Percentiles rank a stretch among this genome's conserved stretches.
Evolutionary conservation across 495 filamentous ascomycete genomes (phyloP).

Genomic region (Trichoderma erinaceum): DNA sequence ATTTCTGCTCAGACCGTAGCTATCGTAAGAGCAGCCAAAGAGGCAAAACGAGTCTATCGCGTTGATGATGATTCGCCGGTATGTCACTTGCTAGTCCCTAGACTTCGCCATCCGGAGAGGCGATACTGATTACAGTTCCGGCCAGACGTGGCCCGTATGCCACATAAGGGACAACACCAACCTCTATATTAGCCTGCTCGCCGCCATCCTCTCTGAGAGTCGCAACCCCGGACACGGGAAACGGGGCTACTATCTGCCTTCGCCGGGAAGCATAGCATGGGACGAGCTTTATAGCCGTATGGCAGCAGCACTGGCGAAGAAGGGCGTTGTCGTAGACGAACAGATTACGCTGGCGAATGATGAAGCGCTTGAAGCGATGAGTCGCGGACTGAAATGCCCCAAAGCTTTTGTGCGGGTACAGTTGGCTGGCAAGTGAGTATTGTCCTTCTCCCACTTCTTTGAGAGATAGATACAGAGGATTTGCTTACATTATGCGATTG

Average conservation of each 20-base stretch:
- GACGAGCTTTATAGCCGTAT: constrained; percentile 41
- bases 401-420: constrained; percentile 30
- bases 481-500: constrained; percentile 9
- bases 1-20: constrained; percentile 46
- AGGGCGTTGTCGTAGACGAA: constrained; percentile 30
- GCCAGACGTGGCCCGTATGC: constrained; percentile 44
- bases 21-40: constrained; percentile 39
- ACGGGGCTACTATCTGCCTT: constrained; percentile 46
- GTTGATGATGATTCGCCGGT: constrained; percentile 33
- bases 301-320: constrained; percentile 34
- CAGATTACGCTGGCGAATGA: constrained; percentile 30
- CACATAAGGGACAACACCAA: constrained; percentile 39
- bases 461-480: neutral
- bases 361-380: constrained; percentile 32
- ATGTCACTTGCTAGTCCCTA: constrained; percentile 16
- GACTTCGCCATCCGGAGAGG: neutral
- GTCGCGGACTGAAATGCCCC: constrained; percentile 28
- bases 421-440: constrained; percentile 37
- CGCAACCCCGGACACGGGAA: constrained; percentile 33
- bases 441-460: neutral
- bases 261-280: constrained; percentile 42
- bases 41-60: constrained; percentile 30
- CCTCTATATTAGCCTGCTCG: constrained; percentile 39
- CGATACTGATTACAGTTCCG: neutral
- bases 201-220: constrained; percentile 33